These are phyloP conservation scores for Bruguiera sexangula DNA, from an alignment of 345 rosid genomes.

Conservation along the genomic window DNA sequence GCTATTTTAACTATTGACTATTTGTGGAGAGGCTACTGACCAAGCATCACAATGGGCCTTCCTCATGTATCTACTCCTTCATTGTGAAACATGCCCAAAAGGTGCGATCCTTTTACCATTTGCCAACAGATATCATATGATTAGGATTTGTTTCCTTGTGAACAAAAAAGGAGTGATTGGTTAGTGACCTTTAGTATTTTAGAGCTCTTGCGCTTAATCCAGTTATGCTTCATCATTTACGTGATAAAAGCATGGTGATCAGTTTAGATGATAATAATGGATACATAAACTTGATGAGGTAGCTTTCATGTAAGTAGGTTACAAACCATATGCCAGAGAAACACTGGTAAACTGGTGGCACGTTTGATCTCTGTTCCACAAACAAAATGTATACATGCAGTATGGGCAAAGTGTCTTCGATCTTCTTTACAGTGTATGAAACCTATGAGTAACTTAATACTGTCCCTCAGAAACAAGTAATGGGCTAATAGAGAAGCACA, in stretches of 20 bases:
- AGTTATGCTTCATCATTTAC: neutral
- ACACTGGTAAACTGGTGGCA: neutral
- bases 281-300: neutral
- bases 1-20: too few relatives aligned
- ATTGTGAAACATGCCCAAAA: neutral
- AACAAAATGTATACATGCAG: too few relatives aligned
- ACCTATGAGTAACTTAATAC: too few relatives aligned
- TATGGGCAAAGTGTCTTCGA: too few relatives aligned
- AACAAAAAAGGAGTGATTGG: too few relatives aligned
- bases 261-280: neutral
- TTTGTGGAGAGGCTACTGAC: neutral
- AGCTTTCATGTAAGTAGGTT: neutral
- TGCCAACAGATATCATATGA: neutral
- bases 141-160: constrained; percentile 3
- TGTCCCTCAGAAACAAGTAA: too few relatives aligned
- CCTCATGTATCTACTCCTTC: neutral
- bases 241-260: neutral
- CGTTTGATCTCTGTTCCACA: neutral
- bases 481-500: too few relatives aligned
- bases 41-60: neutral
- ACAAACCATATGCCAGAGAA: neutral
- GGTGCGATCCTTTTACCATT: constrained; percentile 18
- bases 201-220: too few relatives aligned
- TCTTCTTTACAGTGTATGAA: too few relatives aligned
- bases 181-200: too few relatives aligned